Conservation (phyloP, 2,329 filamentous ascomycete genomes). For the Gaeumannomyces sp. region DNA sequence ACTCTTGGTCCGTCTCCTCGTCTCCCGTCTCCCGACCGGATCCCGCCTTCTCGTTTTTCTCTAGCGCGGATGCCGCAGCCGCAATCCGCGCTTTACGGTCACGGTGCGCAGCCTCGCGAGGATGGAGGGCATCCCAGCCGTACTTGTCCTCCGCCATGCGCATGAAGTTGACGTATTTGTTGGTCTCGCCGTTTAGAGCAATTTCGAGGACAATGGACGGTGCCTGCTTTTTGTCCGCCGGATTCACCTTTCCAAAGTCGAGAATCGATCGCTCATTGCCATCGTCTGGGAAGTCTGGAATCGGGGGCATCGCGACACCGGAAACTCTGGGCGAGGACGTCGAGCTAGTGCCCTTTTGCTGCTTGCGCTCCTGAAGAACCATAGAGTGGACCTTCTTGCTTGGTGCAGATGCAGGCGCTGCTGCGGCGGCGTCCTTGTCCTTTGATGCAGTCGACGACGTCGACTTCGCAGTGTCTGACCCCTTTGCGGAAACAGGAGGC, state of each 20-base stretch:
- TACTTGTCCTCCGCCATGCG: conserved; percentile 90
- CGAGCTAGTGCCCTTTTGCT: conserved; percentile 29
- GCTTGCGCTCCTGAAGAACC: conserved; percentile 38
- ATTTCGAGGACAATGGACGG: conserved; percentile 83
- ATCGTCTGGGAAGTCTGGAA: conserved; percentile 27
- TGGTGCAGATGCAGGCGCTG: conserved; percentile 15
- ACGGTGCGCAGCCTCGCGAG: conserved; percentile 79
- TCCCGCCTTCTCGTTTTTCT: conserved; percentile 51
- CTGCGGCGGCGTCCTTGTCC: conserved; percentile 15
- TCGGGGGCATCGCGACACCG: conserved; percentile 27
- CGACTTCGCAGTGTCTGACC: neutral
- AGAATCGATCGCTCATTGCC: conserved; percentile 49
- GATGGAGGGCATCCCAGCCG: conserved; percentile 89
- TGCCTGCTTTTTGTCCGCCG: conserved; percentile 51
- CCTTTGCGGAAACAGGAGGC: conserved; percentile 4
- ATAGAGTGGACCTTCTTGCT: conserved; percentile 40
- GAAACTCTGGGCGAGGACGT: conserved; percentile 45
- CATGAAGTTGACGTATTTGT: conserved; percentile 93
- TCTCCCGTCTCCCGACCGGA: conserved; percentile 65
- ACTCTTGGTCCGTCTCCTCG: conserved; percentile 67
- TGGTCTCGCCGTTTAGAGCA: conserved; percentile 71
- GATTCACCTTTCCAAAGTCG: conserved; percentile 53
- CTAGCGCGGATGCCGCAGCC: conserved; percentile 78
- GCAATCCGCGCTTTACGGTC: conserved; percentile 84
- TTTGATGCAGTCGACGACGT: conserved; percentile 16